Conservation (phyloP, 495 filamentous ascomycete genomes). For the Cercophora sp. region DNA sequence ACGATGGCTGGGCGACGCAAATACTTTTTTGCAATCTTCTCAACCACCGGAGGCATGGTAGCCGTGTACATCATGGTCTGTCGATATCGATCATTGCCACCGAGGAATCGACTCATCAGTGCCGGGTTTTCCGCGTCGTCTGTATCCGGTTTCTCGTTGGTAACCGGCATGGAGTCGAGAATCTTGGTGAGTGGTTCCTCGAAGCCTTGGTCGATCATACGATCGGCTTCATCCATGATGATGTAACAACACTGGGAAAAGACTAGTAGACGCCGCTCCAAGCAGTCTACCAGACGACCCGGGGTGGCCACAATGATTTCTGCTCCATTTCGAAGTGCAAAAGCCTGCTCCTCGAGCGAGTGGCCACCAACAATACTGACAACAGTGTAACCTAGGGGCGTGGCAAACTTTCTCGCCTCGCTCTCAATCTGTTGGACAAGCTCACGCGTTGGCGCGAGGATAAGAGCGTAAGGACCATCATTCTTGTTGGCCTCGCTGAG, state of each 20-base stretch:
- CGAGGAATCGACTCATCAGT: constrained; percentile 78
- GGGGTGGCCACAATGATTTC: constrained; percentile 99
- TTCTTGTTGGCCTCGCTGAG: constrained; percentile 87
- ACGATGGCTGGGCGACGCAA: constrained; percentile 91
- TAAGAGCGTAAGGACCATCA: constrained; percentile 93
- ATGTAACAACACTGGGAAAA: constrained; percentile 96
- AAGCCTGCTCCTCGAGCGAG: constrained; percentile 90
- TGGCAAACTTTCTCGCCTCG: constrained; percentile 91
- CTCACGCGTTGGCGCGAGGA: constrained; percentile 97
- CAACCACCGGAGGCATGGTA: constrained; percentile 91
- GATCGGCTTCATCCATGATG: constrained; percentile 95
- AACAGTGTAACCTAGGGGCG: constrained; percentile 87
- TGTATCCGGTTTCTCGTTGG: constrained; percentile 93
- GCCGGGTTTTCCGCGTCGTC: constrained; percentile 87
- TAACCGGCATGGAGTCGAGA: constrained; percentile 90
- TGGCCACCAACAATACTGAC: constrained; percentile 98
- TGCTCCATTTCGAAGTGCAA: constrained; percentile 87
- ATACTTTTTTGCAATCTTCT: constrained; percentile 95
- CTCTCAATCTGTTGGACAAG: constrained; percentile 95
- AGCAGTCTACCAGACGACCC: constrained; percentile 93
- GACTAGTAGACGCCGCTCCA: constrained; percentile 88
- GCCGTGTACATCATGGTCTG: constrained; percentile 99
- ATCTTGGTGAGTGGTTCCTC: constrained; percentile 98
- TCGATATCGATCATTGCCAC: constrained; percentile 81
- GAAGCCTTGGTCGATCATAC: constrained; percentile 98